A percentile compares a stretch with the other conserved stretches of the same genome.
These are phyloP conservation scores for Colletotrichum brevisporum DNA, from an alignment of 2,329 filamentous ascomycete genomes.

Conservation along the genomic window DNA sequence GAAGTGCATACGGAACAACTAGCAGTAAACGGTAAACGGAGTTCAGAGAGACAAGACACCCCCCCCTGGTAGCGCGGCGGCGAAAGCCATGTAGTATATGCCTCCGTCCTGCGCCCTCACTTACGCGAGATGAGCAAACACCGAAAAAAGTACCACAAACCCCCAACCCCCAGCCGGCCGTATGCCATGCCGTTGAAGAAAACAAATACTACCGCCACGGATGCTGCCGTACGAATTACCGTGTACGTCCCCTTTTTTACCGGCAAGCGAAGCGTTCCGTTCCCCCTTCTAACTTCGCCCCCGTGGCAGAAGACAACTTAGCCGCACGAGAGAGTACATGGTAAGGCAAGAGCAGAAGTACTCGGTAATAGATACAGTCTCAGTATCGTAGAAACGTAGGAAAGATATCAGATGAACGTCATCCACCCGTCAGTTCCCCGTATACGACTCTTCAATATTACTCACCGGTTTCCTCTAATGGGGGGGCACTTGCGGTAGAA, in stretches of 20 bases:
- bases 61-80: not conserved
- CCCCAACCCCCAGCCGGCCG: not conserved
- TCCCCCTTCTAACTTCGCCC: too few relatives aligned
- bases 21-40: not conserved
- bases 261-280: too few relatives aligned
- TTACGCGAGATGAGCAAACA: conserved; percentile 34
- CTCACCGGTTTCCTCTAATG: too few relatives aligned
- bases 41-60: too few relatives aligned
- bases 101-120: conserved; percentile 24
- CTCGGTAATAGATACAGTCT: too few relatives aligned
- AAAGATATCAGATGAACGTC: conserved; percentile 29
- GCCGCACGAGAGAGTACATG: too few relatives aligned
- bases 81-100: conserved; percentile 27
- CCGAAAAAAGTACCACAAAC: not conserved
- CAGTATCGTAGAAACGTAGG: too few relatives aligned
- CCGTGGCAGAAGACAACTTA: too few relatives aligned
- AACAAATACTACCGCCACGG: not conserved
- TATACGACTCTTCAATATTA: not conserved
- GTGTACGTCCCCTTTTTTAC: too few relatives aligned
- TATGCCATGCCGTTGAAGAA: not conserved
- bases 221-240: too few relatives aligned
- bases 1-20: not conserved
- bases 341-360: too few relatives aligned
- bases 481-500: too few relatives aligned
- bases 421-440: not conserved